Evolutionary conservation across 1,284 basidiomycete genomes (phyloP).

Genomic region (Cryptococcus hybrid): DNA sequence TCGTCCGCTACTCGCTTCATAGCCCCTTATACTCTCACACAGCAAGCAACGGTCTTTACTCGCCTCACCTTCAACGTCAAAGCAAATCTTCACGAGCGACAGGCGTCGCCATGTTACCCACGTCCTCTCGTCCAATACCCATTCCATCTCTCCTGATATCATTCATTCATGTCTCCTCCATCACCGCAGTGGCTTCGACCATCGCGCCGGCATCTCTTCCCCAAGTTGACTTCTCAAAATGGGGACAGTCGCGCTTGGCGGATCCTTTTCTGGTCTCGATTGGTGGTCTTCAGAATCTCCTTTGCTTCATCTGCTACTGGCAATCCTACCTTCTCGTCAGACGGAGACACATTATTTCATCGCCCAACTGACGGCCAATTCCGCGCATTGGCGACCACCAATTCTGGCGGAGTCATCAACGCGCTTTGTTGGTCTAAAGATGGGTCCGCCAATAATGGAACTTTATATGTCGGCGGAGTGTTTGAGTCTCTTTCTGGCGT

Average conservation of each 20-base stretch:
- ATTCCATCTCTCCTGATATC: constrained; percentile 3
- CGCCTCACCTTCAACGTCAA: too few relatives aligned
- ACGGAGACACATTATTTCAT: constrained; percentile 38
- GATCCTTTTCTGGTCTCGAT: constrained; percentile 80
- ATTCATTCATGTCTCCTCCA: constrained; percentile 15
- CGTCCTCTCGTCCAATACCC: neutral
- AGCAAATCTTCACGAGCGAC: too few relatives aligned
- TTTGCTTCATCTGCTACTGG: constrained; percentile 27
- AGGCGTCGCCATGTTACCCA: neutral
- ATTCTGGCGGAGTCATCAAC: constrained; percentile 39
- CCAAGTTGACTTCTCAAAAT: constrained; percentile 82
- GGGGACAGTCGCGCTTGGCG: constrained; percentile 82
- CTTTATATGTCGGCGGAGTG: constrained; percentile 42
- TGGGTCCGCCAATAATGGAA: constrained; percentile 25
- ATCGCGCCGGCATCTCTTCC: constrained; percentile 63
- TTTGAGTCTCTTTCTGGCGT: constrained; percentile 36
- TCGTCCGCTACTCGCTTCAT: too few relatives aligned
- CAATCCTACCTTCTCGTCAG: constrained; percentile 28
- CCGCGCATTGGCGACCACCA: constrained; percentile 33
- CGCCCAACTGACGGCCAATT: constrained; percentile 22
- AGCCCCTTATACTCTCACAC: too few relatives aligned
- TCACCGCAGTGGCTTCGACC: constrained; percentile 24
- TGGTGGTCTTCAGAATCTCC: constrained; percentile 39
- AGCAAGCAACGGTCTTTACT: too few relatives aligned
- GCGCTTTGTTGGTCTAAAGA: constrained; percentile 37